phyloP scores from a whole-genome alignment of 2,329 filamentous ascomycete species.

The Meredithiella fracta region DNA sequence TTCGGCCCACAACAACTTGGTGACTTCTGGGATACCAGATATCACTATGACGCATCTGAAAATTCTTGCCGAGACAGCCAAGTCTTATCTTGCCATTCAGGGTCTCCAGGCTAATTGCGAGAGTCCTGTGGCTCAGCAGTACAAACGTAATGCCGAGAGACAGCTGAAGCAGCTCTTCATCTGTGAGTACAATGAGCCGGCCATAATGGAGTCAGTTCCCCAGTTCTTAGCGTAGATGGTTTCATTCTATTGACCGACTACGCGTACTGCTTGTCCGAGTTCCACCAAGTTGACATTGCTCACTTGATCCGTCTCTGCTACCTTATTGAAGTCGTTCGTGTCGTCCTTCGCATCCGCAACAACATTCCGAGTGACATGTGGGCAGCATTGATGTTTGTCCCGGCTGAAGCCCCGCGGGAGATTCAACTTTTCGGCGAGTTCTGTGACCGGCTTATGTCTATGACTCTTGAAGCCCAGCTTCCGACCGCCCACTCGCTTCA shows the following conservation, averaged over 20 bases:
- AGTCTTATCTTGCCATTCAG: conserved; percentile 68
- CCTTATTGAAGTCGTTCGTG: conserved; percentile 76
- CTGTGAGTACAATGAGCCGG: conserved; percentile 15
- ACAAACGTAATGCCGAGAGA: conserved; percentile 5
- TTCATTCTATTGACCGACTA: conserved; percentile 73
- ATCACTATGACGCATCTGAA: conserved; percentile 74
- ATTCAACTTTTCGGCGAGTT: conserved; percentile 41
- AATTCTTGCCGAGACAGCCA: conserved; percentile 72
- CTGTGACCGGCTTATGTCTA: conserved; percentile 20
- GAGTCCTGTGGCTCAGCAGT: conserved; percentile 17
- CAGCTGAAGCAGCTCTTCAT: conserved; percentile 14
- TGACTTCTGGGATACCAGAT: conserved; percentile 43
- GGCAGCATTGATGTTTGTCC: conserved; percentile 29
- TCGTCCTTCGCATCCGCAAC: conserved; percentile 43
- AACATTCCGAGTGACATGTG: conserved; percentile 36
- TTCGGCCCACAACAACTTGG: not conserved
- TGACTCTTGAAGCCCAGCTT: conserved; percentile 14
- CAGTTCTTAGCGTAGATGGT: conserved; percentile 47
- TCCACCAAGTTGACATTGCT: conserved; percentile 55
- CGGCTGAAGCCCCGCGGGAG: conserved; percentile 25
- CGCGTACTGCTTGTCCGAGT: conserved; percentile 51
- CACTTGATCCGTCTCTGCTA: conserved; percentile 78
- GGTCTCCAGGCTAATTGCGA: conserved; percentile 36
- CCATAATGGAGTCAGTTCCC: conserved; percentile 35
- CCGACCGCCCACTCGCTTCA: conserved; percentile 2